Conservation (phyloP, 768 basidiomycete genomes). For the Phaeotremella fagi region DNA sequence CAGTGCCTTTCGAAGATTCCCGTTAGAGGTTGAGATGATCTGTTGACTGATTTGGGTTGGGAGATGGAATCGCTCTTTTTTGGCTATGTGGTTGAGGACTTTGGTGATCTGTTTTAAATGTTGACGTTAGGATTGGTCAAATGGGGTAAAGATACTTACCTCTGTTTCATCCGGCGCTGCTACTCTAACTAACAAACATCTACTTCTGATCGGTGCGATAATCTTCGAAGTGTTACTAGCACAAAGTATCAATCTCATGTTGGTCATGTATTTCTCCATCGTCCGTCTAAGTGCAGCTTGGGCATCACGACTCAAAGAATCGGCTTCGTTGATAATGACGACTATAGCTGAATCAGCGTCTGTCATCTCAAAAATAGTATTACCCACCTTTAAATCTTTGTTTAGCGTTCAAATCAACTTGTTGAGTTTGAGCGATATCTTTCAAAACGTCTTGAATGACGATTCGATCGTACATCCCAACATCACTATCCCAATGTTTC, state of each 20-base stretch:
- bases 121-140: neutral
- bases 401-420: conserved; percentile 90
- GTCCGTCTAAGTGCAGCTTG: conserved; percentile 94
- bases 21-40: conserved; percentile 73
- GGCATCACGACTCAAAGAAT: conserved; percentile 88
- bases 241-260: conserved; percentile 92
- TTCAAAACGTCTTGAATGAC: conserved; percentile 96
- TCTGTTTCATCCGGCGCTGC: conserved; percentile 76
- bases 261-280: conserved; percentile 99
- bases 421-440: conserved; percentile 98
- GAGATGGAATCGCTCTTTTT: conserved; percentile 71
- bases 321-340: conserved; percentile 97
- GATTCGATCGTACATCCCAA: conserved; percentile 87
- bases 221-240: conserved; percentile 92
- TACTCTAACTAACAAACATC: conserved; percentile 88
- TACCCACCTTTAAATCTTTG: conserved; percentile 88
- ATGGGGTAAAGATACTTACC: conserved; percentile 54
- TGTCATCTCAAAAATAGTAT: neutral
- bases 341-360: conserved; percentile 54
- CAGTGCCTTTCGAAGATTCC: conserved; percentile 91
- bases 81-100: conserved; percentile 74
- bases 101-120: conserved; percentile 63
- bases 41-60: conserved; percentile 69
- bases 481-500: conserved; percentile 60
- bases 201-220: conserved; percentile 93